Evolutionary conservation across 345 rosid species (phyloP).

Genomic region (Rhodomyrtus tomentosa): DNA sequence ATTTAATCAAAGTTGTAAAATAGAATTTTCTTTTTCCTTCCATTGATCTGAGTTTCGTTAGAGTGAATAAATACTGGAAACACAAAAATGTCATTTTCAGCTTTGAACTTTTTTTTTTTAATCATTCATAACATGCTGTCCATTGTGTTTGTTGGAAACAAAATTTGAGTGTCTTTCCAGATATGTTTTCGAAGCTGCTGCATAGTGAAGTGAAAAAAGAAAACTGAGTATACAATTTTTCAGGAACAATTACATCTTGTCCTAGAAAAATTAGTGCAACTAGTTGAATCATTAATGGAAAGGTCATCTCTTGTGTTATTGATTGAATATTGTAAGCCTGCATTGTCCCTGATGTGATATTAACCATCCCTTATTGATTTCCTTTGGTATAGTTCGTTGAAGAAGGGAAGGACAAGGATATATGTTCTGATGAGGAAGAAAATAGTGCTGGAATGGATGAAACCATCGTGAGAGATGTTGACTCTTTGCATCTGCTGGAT

Average conservation of each 20-base stretch:
- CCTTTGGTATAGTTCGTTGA: constrained; percentile 50
- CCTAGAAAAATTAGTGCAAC: background rate
- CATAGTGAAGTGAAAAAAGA: background rate
- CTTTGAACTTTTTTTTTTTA: background rate
- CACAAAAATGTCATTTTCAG: background rate
- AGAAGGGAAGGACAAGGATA: constrained; percentile 32
- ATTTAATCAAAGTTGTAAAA: background rate
- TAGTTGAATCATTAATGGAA: background rate
- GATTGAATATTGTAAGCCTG: background rate
- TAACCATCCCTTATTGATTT: background rate
- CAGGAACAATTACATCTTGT: background rate
- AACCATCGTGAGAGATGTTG: constrained; percentile 13
- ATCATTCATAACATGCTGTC: background rate
- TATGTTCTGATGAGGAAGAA: constrained; percentile 36
- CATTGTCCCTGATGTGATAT: background rate
- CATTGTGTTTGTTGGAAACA: background rate
- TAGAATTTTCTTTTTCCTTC: background rate
- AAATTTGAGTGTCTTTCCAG: background rate
- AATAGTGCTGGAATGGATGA: constrained; percentile 15
- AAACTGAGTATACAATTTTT: background rate
- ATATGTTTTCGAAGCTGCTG: background rate
- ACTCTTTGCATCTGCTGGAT: constrained; percentile 34
- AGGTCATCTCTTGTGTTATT: background rate
- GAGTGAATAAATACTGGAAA: background rate
- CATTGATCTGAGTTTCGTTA: background rate